Conservation (phyloP, 768 basidiomycete genomes). For the Leccinum rimulosum region DNA sequence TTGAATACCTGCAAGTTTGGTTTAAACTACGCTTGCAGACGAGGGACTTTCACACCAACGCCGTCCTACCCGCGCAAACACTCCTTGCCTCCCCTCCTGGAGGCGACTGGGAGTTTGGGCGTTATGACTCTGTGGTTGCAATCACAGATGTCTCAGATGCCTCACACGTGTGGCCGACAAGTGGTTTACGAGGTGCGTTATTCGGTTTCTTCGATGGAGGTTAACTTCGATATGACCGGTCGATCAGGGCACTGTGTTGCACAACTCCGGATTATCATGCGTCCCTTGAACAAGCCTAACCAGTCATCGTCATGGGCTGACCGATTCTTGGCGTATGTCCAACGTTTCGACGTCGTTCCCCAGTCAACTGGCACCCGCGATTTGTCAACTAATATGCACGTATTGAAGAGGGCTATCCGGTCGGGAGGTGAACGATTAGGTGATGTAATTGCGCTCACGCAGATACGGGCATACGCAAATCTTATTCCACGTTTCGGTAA, state of each 20-base stretch:
- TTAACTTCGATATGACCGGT: not conserved
- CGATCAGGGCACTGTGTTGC: not conserved
- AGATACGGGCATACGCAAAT: not conserved
- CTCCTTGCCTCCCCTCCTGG: not conserved
- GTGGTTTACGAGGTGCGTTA: not conserved
- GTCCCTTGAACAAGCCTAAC: not conserved
- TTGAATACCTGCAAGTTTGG: not conserved
- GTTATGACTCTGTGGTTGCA: not conserved
- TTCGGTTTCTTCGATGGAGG: not conserved
- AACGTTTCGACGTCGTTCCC: not conserved
- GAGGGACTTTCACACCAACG: not conserved
- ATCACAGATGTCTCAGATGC: not conserved
- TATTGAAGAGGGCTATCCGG: not conserved
- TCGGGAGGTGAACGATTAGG: not conserved
- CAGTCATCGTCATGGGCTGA: not conserved
- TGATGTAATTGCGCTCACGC: not conserved
- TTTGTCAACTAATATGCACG: not conserved
- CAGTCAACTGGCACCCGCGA: not conserved
- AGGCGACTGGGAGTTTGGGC: not conserved
- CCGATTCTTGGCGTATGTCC: not conserved
- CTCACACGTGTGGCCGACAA: not conserved
- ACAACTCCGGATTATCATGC: not conserved
- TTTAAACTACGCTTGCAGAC: not conserved
- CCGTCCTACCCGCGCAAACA: not conserved
- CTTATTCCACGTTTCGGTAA: not conserved